phyloP scores from a whole-genome alignment of 805 yeast species.

The Yarrowia sp. region DNA sequence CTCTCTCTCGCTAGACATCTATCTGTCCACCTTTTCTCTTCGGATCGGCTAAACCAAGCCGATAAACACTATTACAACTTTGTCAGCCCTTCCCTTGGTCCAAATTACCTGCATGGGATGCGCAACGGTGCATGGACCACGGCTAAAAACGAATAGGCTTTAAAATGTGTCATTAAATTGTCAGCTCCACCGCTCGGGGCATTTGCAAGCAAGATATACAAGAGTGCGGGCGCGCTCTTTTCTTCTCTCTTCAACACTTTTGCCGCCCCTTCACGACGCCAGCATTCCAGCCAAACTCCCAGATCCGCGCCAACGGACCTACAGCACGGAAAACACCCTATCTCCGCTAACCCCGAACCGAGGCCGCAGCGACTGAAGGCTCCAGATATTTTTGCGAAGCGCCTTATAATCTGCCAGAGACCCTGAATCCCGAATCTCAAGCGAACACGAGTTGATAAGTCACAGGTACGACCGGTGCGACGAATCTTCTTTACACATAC shows the following conservation, averaged over 20 bases:
- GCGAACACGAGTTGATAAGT: too few relatives aligned
- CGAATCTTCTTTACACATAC: too few relatives aligned
- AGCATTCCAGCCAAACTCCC: neutral
- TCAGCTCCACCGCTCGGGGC: slow-evolving; percentile 25
- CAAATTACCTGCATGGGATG: neutral
- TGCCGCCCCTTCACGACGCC: too few relatives aligned
- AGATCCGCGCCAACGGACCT: neutral
- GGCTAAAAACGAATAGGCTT: slow-evolving; percentile 8
- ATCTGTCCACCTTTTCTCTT: neutral
- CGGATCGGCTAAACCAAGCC: slow-evolving; percentile 30
- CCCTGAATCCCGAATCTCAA: too few relatives aligned
- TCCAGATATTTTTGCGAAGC: too few relatives aligned
- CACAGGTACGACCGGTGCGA: too few relatives aligned
- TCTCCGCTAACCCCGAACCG: slow-evolving; percentile 34
- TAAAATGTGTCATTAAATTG: slow-evolving; percentile 16
- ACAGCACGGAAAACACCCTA: neutral
- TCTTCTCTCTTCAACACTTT: neutral
- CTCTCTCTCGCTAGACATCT: neutral
- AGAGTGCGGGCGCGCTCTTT: neutral
- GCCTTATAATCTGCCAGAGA: neutral
- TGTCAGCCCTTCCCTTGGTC: neutral
- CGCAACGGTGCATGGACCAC: slow-evolving; percentile 27
- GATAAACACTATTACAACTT: slow-evolving; percentile 4
- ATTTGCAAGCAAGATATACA: slow-evolving; percentile 17
- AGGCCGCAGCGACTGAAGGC: neutral